Evolutionary conservation across 305 asterid genomes (phyloP), one percentile per base, ranked within the genome.

Genomic region (Ilex paraguariensis): DNA sequence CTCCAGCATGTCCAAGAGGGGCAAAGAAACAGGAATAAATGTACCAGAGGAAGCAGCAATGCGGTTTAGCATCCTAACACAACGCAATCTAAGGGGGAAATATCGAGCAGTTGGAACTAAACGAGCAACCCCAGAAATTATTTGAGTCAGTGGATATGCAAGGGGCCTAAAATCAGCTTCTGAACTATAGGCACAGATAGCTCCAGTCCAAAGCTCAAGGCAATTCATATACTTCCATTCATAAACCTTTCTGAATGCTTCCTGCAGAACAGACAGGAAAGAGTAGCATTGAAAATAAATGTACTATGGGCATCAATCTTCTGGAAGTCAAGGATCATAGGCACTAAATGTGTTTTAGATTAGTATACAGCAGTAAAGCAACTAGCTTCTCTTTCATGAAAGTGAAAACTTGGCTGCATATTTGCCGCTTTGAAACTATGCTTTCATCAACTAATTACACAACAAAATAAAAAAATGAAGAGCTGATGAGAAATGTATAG

Each of bases 161-260:
- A 93, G 95, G 42, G 96, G 90, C 66, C 71, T 82, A 65, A 93
- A 77, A 70, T 87, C 91, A 44, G 84, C 74, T 75, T 86, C 95
- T 46, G 91, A 80, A 80, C 87, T 79, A 73, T 72, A 67, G 16
- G 95, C 83, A 77, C 92, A 90, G 44, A 93, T 76, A 69, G 87
- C 95, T 67, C 88, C 88, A 59, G 96, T 86, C 99, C 99, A 93
- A 56, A 93, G 91, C 87, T 93, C 97, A 76, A 93, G 83, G 75
- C 95, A 87, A 54, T 86, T 85, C 60, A 90, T 86, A 80, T 70
- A 90, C 81, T 93, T 90, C 97, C 97, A 93, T 73, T 89, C 91
- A 73, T 84, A 93, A 71, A 93, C 99, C 84, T 87, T 93, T 62
- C 91, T 74, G 69, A 78, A 84, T 62, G 85, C 65, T 67, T 90